Evolutionary conservation across 148 eudicot species (phyloP).

Genomic region (Silene latifolia): DNA sequence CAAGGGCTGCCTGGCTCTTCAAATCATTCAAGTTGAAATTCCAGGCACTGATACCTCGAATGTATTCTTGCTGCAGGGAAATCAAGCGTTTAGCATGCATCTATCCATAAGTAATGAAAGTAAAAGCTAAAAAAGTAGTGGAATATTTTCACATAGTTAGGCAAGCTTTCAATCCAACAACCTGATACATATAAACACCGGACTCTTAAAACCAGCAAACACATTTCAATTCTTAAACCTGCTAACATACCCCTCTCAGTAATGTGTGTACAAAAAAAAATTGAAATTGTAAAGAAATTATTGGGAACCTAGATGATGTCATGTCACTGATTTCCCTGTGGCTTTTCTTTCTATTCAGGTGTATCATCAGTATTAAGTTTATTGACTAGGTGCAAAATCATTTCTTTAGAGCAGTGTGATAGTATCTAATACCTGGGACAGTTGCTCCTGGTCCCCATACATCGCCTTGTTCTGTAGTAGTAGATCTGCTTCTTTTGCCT

Average conservation of each 20-base stretch:
- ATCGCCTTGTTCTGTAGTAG: slow-evolving; percentile 74
- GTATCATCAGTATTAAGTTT: neutral
- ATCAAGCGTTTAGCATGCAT: slow-evolving; percentile 10
- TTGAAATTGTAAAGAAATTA: neutral
- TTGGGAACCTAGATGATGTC: neutral
- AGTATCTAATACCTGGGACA: slow-evolving; percentile 71
- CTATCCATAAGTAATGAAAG: neutral
- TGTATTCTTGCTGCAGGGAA: slow-evolving; percentile 88
- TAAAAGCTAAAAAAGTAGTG: neutral
- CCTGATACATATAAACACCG: neutral
- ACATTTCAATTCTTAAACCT: neutral
- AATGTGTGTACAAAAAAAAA: neutral
- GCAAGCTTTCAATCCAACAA: neutral
- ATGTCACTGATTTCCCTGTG: neutral
- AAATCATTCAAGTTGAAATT: slow-evolving; percentile 94
- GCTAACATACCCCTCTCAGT: neutral
- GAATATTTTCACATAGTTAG: too few species aligned
- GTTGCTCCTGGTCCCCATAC: slow-evolving; percentile 82
- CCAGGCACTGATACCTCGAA: slow-evolving; percentile 98
- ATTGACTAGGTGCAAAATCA: slow-evolving; percentile 13
- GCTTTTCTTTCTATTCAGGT: neutral
- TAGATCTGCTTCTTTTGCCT: slow-evolving; percentile 91
- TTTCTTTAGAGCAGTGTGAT: neutral
- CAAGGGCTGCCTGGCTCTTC: slow-evolving; percentile 92
- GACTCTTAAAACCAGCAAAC: neutral